Conservation (phyloP, 2,329 filamentous ascomycete genomes). For the Penicillium griseofulvum region DNA sequence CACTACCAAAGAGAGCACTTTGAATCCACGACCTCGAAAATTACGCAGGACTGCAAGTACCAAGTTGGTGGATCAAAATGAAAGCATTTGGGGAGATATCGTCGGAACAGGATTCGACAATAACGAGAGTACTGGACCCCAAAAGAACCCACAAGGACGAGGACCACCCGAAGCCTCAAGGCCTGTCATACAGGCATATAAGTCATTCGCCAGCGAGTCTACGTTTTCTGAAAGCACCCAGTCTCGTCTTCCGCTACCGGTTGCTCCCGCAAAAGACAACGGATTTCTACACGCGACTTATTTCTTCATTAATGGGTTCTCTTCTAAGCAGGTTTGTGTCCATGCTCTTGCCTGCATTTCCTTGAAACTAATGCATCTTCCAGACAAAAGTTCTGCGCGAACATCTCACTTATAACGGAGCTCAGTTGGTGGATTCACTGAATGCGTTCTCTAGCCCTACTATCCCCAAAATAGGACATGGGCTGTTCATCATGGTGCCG, state of each 20-base stretch:
- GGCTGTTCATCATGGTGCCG: slow-evolving; percentile 42
- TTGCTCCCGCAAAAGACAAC: slow-evolving; percentile 32
- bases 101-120: slow-evolving; percentile 51
- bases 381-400: slow-evolving; percentile 40
- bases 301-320: slow-evolving; percentile 63
- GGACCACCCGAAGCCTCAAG: slow-evolving; percentile 12
- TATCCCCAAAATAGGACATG: slow-evolving; percentile 34
- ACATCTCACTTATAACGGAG: slow-evolving; percentile 44
- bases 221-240: slow-evolving; percentile 31
- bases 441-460: slow-evolving; percentile 35
- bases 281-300: slow-evolving; percentile 55
- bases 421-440: slow-evolving; percentile 35
- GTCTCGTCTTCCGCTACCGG: slow-evolving; percentile 14
- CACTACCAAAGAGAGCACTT: slow-evolving; percentile 43
- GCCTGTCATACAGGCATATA: slow-evolving; percentile 32
- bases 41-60: slow-evolving; percentile 82
- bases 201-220: slow-evolving; percentile 41
- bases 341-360: not conserved
- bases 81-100: slow-evolving; percentile 89
- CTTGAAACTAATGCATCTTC: slow-evolving; percentile 11
- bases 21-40: slow-evolving; percentile 69
- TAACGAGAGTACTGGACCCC: slow-evolving; percentile 24
- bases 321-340: slow-evolving; percentile 48
- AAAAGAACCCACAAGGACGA: slow-evolving; percentile 25
- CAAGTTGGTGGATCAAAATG: slow-evolving; percentile 74